Conservation (phyloP, 805 yeast genomes). For the Candida nemodendra region DNA sequence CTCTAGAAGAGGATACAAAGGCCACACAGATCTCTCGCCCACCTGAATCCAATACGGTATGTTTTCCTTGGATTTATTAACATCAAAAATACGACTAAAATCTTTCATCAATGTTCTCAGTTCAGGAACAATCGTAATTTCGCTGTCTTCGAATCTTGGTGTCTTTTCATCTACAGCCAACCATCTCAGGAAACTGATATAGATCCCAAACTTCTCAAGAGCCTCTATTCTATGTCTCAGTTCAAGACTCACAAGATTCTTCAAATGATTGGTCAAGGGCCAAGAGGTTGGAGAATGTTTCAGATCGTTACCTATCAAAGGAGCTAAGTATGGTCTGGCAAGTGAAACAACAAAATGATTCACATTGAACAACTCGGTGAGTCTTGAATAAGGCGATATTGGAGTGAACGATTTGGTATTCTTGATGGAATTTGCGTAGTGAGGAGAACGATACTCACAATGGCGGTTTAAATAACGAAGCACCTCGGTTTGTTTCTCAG, state of each 20-base stretch:
- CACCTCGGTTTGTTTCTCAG: constrained; percentile 45
- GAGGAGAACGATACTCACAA: constrained; percentile 42
- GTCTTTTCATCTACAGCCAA: constrained; percentile 85
- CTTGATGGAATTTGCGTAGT: constrained; percentile 37
- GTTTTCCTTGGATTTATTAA: constrained; percentile 65
- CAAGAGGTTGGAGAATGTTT: constrained; percentile 52
- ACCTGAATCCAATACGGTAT: constrained; percentile 86
- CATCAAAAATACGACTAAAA: constrained; percentile 75
- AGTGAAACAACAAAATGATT: constrained; percentile 89
- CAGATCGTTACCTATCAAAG: constrained; percentile 78
- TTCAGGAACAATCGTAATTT: constrained; percentile 89
- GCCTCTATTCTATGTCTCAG: constrained; percentile 81
- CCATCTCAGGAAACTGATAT: constrained; percentile 68
- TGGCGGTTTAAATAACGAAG: constrained; percentile 33
- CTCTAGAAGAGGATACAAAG: constrained; percentile 77
- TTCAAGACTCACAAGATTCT: constrained; percentile 69
- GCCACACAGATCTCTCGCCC: constrained; percentile 95
- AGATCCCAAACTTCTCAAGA: constrained; percentile 71
- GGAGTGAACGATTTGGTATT: constrained; percentile 24
- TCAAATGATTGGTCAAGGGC: constrained; percentile 33
- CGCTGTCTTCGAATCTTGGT: constrained; percentile 70
- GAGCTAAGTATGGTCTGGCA: constrained; percentile 93
- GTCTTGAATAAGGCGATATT: constrained; percentile 74
- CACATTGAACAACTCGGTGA: constrained; percentile 91
- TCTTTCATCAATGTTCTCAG: constrained; percentile 66